These are phyloP conservation scores for Skeletonema tropicum DNA, from an alignment of 108 stramenopile species.

Conservation along the genomic window DNA sequence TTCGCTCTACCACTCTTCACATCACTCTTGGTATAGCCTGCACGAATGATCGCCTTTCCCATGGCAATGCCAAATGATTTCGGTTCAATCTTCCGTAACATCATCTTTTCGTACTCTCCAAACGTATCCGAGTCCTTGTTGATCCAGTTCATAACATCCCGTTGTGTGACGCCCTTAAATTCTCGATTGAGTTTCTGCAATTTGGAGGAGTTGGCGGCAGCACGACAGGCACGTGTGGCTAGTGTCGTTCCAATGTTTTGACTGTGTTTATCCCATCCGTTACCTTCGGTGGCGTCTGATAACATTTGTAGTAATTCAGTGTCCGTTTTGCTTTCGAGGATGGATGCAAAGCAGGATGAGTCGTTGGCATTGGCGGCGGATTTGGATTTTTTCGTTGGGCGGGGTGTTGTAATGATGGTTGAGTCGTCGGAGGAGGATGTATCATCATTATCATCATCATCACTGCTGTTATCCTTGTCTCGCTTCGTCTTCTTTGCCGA, in stretches of 20 bases:
- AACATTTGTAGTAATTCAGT: conserved; percentile 6
- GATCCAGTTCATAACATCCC: conserved; percentile 27
- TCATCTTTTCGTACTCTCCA: conserved; percentile 21
- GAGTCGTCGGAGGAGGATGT: neutral
- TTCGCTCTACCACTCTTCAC: conserved; percentile 17
- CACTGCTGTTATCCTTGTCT: neutral
- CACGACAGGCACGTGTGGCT: conserved; percentile 20
- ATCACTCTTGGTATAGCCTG: conserved; percentile 26
- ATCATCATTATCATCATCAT: neutral
- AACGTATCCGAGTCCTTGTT: conserved; percentile 2
- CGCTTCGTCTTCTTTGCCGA: neutral
- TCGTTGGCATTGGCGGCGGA: neutral
- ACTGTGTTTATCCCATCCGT: conserved; percentile 20
- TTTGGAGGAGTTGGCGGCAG: conserved; percentile 12
- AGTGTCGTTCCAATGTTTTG: conserved; percentile 16
- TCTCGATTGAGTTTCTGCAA: conserved; percentile 3
- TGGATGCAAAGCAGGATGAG: neutral
- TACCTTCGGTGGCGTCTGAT: neutral
- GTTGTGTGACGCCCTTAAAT: conserved; percentile 9
- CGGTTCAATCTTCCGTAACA: conserved; percentile 18
- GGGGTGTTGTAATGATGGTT: neutral
- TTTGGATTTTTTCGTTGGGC: neutral
- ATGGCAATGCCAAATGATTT: conserved; percentile 34
- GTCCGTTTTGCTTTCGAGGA: conserved; percentile 17
- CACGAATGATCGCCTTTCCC: conserved; percentile 20